Evolutionary conservation across 1,284 basidiomycete genomes (phyloP).

Genomic region (Irpex sp.): DNA sequence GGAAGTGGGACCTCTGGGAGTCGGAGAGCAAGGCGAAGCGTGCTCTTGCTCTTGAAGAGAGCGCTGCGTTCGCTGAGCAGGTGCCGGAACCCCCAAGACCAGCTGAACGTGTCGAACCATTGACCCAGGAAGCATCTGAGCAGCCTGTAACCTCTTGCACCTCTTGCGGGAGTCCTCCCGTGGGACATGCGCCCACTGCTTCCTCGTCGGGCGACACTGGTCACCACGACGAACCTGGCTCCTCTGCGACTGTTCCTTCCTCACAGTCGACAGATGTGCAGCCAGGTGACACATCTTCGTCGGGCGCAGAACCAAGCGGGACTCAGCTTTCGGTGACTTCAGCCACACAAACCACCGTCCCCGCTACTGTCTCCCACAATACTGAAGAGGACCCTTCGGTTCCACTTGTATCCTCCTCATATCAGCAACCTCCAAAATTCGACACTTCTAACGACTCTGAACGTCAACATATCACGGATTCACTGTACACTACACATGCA

Average conservation of each 20-base stretch:
- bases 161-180: not conserved
- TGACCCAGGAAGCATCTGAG: not conserved
- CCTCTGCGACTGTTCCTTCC: not conserved
- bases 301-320: not conserved
- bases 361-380: not conserved
- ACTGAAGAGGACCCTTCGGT: not conserved
- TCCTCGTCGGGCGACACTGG: not conserved
- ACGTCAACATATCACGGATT: conserved; percentile 11
- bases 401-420: not conserved
- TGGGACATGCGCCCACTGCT: not conserved
- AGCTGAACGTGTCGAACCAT: conserved; percentile 4
- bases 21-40: conserved; percentile 52
- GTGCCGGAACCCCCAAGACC: conserved; percentile 19
- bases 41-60: conserved; percentile 16
- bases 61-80: conserved; percentile 21
- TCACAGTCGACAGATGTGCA: not conserved
- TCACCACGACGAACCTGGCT: not conserved
- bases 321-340: not conserved
- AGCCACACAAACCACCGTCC: not conserved
- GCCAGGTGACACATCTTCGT: not conserved
- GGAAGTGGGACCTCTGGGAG: conserved; percentile 86
- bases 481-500: conserved; percentile 9
- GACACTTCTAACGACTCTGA: conserved; percentile 9
- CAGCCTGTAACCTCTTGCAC: not conserved
- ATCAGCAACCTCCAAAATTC: not conserved